Conservation (phyloP, 2,329 filamentous ascomycete genomes). For the Cryphonectria carpinicola region DNA sequence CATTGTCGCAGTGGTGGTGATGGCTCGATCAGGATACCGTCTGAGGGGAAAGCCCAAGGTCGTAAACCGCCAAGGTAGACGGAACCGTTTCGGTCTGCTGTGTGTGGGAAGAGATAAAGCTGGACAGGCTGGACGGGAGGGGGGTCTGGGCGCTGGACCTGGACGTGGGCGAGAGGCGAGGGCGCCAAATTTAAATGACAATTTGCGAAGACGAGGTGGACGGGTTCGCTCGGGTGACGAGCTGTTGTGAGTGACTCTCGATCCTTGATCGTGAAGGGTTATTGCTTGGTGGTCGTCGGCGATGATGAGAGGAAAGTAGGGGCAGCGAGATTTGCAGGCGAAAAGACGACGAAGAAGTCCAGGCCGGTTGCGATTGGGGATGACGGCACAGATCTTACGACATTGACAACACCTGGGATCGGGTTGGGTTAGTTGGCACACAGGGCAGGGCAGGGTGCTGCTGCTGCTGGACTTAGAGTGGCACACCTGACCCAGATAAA, state of each 20-base stretch:
- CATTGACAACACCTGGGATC: slow-evolving; percentile 17
- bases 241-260: neutral
- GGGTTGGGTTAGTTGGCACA: neutral
- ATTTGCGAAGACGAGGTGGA: slow-evolving; percentile 1
- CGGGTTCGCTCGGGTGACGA: neutral
- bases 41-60: slow-evolving; percentile 21
- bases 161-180: neutral
- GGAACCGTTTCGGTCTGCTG: slow-evolving; percentile 28
- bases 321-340: slow-evolving; percentile 11
- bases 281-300: neutral
- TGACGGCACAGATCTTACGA: slow-evolving; percentile 29
- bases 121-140: slow-evolving; percentile 3
- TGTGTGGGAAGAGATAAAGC: slow-evolving; percentile 27
- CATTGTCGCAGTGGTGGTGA: slow-evolving; percentile 61
- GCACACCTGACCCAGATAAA: neutral
- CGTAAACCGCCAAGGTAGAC: neutral
- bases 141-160: neutral
- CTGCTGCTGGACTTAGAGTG: neutral
- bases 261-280: neutral
- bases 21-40: slow-evolving; percentile 2
- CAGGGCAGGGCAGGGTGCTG: neutral
- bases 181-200: neutral
- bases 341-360: slow-evolving; percentile 9
- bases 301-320: neutral
- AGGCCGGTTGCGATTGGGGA: slow-evolving; percentile 13